Percentiles rank a stretch among this genome's conserved stretches.
Evolutionary conservation across 176 grass and related monocot genomes (phyloP).

Genomic region (Oryza coarctata): DNA sequence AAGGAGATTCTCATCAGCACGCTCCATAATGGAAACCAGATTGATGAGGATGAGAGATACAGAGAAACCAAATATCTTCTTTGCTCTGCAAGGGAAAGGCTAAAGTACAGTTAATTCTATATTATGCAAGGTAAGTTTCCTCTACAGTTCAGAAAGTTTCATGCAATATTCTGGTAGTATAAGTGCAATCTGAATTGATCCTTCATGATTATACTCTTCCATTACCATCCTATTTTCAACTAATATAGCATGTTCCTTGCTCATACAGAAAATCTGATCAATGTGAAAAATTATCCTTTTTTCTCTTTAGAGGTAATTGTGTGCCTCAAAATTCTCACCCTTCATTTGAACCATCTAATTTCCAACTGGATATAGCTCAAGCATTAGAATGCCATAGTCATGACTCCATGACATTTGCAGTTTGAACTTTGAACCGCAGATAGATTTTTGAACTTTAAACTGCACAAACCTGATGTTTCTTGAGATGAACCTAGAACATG

Average conservation of each 20-base stretch:
- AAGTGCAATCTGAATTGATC: background rate
- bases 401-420: background rate
- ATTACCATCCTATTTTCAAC: background rate
- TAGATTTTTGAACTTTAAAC: background rate
- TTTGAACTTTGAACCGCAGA: slow-evolving; percentile 4
- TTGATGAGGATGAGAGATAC: slow-evolving; percentile 95
- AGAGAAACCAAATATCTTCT: slow-evolving; percentile 87
- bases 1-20: slow-evolving; percentile 90
- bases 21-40: slow-evolving; percentile 85
- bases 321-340: background rate
- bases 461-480: background rate
- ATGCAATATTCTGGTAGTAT: too few species aligned
- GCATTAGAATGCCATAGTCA: background rate
- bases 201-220: background rate
- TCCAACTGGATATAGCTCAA: background rate
- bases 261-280: background rate
- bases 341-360: slow-evolving; percentile 12
- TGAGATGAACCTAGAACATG: background rate
- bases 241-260: background rate
- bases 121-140: background rate
- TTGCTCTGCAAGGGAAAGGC: slow-evolving; percentile 58
- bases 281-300: background rate
- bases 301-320: background rate
- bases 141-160: background rate
- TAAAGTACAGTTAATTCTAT: slow-evolving; percentile 14